These are phyloP conservation scores for Knoxdaviesia proteae DNA, from an alignment of 2,329 filamentous ascomycete species.

Conservation along the genomic window DNA sequence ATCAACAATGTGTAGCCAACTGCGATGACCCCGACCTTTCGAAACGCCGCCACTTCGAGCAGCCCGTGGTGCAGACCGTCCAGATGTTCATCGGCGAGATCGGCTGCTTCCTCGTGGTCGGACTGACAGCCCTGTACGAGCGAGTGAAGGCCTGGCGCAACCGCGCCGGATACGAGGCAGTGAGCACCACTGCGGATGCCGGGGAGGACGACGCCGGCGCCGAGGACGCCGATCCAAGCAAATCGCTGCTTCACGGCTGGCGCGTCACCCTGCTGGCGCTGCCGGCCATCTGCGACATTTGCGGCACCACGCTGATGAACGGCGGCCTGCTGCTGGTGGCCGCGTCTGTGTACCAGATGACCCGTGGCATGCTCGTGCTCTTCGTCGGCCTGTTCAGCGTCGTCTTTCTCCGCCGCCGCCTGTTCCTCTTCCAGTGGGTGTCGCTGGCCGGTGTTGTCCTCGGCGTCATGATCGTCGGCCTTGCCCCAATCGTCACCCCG, in stretches of 20 bases:
- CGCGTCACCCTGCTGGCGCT: slow-evolving; percentile 58
- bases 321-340: slow-evolving; percentile 83
- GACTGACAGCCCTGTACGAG: slow-evolving; percentile 41
- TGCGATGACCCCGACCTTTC: slow-evolving; percentile 51
- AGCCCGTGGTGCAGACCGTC: slow-evolving; percentile 85
- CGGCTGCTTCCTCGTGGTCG: slow-evolving; percentile 86
- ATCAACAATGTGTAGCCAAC: slow-evolving; percentile 90
- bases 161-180: slow-evolving; percentile 45
- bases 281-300: slow-evolving; percentile 83
- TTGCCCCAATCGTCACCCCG: slow-evolving; percentile 66
- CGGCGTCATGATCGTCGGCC: slow-evolving; percentile 74
- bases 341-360: slow-evolving; percentile 98
- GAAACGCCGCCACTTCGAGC: slow-evolving; percentile 60
- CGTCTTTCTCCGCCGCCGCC: slow-evolving; percentile 59
- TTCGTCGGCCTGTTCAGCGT: slow-evolving; percentile 95
- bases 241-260: slow-evolving; percentile 38
- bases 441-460: slow-evolving; percentile 69
- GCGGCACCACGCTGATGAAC: slow-evolving; percentile 94
- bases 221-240: slow-evolving; percentile 9
- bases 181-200: slow-evolving; percentile 17
- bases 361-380: slow-evolving; percentile 75
- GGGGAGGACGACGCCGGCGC: slow-evolving; percentile 21
- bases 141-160: slow-evolving; percentile 41
- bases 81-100: slow-evolving; percentile 98
- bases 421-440: slow-evolving; percentile 82